phyloP scores from a whole-genome alignment of 2,329 filamentous ascomycete genomes.

The Trichoderma gracile region DNA sequence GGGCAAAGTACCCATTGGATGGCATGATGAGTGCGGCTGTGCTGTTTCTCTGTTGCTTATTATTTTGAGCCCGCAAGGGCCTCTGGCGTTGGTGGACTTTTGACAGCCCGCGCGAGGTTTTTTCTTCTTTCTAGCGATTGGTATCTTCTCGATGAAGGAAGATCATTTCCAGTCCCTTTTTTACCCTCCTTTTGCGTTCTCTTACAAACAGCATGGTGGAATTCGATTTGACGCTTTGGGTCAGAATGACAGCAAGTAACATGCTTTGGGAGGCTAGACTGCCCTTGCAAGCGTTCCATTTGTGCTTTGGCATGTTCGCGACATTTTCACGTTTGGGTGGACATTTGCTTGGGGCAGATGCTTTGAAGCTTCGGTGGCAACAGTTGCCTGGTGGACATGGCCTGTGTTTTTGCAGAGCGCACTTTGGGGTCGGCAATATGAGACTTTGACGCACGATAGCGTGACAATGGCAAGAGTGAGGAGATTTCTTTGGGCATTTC shows the following conservation, averaged over 20 bases:
- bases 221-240: too few relatives aligned
- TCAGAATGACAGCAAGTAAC: too few relatives aligned
- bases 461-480: not conserved
- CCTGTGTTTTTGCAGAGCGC: not conserved
- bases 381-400: constrained; percentile 1
- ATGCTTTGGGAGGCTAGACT: not conserved
- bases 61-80: not conserved
- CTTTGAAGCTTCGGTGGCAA: not conserved
- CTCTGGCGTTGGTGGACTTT: constrained; percentile 13
- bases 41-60: not conserved
- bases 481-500: not conserved
- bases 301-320: not conserved
- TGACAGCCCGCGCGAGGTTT: not conserved
- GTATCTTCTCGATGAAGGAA: not conserved
- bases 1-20: constrained; percentile 27
- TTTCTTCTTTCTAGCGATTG: not conserved
- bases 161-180: not conserved
- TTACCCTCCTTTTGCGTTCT: not conserved
- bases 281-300: not conserved
- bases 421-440: constrained; percentile 1
- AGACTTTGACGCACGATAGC: constrained; percentile 4
- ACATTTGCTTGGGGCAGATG: not conserved
- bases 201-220: too few relatives aligned
- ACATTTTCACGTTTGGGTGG: not conserved
- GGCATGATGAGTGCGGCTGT: not conserved